phyloP scores from a whole-genome alignment of 2,329 filamentous ascomycete species.

The Curvularia sp. region DNA sequence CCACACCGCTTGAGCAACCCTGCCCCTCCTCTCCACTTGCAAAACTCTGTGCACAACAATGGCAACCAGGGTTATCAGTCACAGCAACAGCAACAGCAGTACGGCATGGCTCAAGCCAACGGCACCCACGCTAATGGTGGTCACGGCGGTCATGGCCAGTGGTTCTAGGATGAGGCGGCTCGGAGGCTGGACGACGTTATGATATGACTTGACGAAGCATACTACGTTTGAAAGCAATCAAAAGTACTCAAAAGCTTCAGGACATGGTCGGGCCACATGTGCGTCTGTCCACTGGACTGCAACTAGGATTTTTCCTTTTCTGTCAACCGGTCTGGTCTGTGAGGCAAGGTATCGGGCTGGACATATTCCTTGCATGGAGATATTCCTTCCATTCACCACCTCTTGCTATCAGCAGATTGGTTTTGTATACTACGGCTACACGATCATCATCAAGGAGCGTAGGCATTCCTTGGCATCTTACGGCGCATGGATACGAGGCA shows the following conservation, averaged over 20 bases:
- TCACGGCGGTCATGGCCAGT: slow-evolving; percentile 15
- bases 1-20: slow-evolving; percentile 49
- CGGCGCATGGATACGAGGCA: slow-evolving; percentile 33
- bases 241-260: slow-evolving; percentile 25
- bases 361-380: too few species aligned
- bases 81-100: slow-evolving; percentile 47
- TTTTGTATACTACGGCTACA: slow-evolving; percentile 48
- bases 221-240: slow-evolving; percentile 31
- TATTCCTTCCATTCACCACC: neutral
- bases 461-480: slow-evolving; percentile 39
- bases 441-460: slow-evolving; percentile 45
- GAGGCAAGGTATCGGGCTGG: neutral
- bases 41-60: slow-evolving; percentile 46
- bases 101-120: slow-evolving; percentile 35
- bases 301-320: slow-evolving; percentile 27
- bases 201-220: slow-evolving; percentile 59
- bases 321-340: slow-evolving; percentile 35
- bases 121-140: slow-evolving; percentile 2
- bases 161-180: slow-evolving; percentile 17
- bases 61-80: slow-evolving; percentile 40
- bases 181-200: slow-evolving; percentile 51
- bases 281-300: slow-evolving; percentile 31
- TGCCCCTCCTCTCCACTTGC: slow-evolving; percentile 45
- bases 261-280: slow-evolving; percentile 31
- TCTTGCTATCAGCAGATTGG: slow-evolving; percentile 29